A percentile compares a stretch with the other conserved stretches of the same genome.
phyloP scores from a whole-genome alignment of 192 early-diverging fungal species.

The Pecoramyces ruminantium region DNA sequence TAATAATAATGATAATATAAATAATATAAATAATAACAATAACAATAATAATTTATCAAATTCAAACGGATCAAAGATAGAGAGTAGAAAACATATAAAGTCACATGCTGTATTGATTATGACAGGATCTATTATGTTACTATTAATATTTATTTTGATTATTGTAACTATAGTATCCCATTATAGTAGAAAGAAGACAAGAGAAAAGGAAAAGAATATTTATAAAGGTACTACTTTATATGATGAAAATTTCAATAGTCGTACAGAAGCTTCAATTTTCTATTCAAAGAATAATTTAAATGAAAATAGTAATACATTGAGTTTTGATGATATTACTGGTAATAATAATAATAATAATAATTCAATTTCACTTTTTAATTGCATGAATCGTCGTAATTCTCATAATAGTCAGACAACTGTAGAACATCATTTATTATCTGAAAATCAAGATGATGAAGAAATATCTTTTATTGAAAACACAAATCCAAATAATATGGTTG shows the following conservation, averaged over 20 bases:
- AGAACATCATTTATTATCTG: not conserved
- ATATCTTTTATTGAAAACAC: not conserved
- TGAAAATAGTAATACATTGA: not conserved
- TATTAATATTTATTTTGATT: not conserved
- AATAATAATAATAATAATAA: too few species aligned
- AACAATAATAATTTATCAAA: not conserved
- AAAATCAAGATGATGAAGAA: not conserved
- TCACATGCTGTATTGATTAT: not conserved
- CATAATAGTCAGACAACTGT: not conserved
- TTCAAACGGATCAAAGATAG: not conserved
- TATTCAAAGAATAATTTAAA: not conserved
- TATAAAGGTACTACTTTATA: not conserved
- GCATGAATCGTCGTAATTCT: not conserved
- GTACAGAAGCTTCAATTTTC: not conserved
- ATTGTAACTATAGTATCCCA: not conserved
- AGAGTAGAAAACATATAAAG: not conserved
- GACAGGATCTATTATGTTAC: not conserved
- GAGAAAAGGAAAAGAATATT: not conserved
- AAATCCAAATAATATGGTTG: not conserved
- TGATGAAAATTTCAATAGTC: not conserved
- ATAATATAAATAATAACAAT: not conserved
- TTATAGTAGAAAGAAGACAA: not conserved
- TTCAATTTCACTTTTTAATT: not conserved
- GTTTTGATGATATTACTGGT: not conserved
- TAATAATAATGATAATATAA: not conserved